These are phyloP conservation scores for Hura crepitans DNA, from an alignment of 441 rosid species.

Conservation along the genomic window DNA sequence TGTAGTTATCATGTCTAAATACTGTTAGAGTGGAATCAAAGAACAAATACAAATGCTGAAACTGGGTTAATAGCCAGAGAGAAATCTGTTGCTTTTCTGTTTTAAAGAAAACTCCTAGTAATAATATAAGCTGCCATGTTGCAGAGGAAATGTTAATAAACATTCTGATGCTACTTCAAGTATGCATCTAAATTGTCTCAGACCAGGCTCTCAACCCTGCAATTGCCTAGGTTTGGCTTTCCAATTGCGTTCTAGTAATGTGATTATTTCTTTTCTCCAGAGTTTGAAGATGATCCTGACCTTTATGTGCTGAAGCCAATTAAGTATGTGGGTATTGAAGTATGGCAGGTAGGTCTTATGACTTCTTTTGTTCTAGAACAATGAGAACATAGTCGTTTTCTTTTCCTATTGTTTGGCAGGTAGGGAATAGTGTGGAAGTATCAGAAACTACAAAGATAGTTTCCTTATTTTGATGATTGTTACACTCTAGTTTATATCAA, in stretches of 20 bases:
- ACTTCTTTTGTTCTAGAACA: neutral
- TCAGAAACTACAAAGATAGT: neutral
- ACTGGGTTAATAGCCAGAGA: neutral
- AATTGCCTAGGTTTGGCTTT: neutral
- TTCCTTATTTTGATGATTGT: neutral
- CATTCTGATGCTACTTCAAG: neutral
- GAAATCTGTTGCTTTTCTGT: neutral
- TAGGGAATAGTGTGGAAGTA: neutral
- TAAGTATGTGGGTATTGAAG: conserved; percentile 74
- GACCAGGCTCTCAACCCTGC: neutral
- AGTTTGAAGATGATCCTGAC: conserved; percentile 92
- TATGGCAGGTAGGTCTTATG: conserved; percentile 61
- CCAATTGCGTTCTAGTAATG: neutral
- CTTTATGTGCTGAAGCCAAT: conserved; percentile 76
- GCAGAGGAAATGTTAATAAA: neutral
- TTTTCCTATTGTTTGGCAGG: no score
- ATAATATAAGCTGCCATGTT: no score
- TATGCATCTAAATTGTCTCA: neutral
- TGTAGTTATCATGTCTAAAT: neutral
- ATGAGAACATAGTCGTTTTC: neutral
- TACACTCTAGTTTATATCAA: neutral
- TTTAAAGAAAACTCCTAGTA: no score
- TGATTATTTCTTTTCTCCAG: conserved; percentile 34
- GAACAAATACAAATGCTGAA: neutral
- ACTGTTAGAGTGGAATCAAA: neutral